Percentiles rank a stretch among this genome's conserved stretches.
Conservation (phyloP, 1,284 basidiomycete genomes). For the Lentinus polychrous region DNA sequence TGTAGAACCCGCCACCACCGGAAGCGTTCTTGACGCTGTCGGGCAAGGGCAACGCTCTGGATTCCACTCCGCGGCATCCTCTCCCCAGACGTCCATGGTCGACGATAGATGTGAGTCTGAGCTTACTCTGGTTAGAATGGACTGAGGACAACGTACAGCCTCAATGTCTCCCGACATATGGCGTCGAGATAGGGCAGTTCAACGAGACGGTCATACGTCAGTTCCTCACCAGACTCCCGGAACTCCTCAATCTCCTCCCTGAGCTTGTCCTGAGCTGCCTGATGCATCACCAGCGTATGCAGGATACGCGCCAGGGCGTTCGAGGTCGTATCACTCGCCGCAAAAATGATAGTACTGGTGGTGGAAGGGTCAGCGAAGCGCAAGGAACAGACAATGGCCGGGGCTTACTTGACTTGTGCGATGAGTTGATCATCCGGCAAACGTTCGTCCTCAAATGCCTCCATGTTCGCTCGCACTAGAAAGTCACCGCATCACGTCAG, state of each 20-base stretch:
- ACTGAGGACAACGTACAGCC: constrained; percentile 12
- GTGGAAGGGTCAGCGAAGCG: not conserved
- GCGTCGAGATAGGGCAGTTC: constrained; percentile 19
- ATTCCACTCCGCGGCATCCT: constrained; percentile 17
- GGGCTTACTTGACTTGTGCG: constrained; percentile 20
- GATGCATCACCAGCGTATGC: constrained; percentile 12
- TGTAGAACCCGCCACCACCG: constrained; percentile 13
- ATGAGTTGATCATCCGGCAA: constrained; percentile 18
- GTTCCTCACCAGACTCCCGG: constrained; percentile 2
- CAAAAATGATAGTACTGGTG: constrained; percentile 12
- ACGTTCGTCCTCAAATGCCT: constrained; percentile 17
- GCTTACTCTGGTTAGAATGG: not conserved
- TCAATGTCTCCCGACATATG: constrained; percentile 17
- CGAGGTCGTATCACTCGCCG: constrained; percentile 17
- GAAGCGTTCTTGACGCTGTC: constrained; percentile 12
- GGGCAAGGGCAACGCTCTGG: constrained; percentile 17
- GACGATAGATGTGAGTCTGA: constrained; percentile 28
- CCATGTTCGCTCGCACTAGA: constrained; percentile 21
- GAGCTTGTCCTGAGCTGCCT: constrained; percentile 16
- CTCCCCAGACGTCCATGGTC: constrained; percentile 44
- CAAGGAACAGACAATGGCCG: too few relatives aligned
- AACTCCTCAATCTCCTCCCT: constrained; percentile 14
- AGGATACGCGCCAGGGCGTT: constrained; percentile 14
- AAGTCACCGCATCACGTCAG: too few relatives aligned
- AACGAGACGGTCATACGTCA: constrained; percentile 16